Conservation (phyloP, 768 basidiomycete genomes). For the Leccinum rimulosum region DNA sequence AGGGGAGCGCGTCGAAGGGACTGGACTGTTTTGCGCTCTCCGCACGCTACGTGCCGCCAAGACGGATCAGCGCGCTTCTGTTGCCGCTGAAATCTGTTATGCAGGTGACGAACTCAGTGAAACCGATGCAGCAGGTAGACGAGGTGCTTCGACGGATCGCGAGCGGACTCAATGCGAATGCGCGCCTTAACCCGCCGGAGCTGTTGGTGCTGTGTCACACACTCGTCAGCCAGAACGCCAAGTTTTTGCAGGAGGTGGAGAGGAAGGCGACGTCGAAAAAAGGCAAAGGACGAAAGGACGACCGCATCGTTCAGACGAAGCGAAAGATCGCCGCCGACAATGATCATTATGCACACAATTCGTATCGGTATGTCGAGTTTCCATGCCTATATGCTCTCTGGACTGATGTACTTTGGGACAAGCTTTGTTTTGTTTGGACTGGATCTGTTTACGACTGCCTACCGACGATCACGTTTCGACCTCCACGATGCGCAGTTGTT, state of each 20-base stretch:
- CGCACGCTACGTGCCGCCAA: slow-evolving; percentile 75
- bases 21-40: slow-evolving; percentile 83
- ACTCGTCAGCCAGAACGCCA: slow-evolving; percentile 86
- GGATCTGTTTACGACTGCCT: slow-evolving; percentile 85
- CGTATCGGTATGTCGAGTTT: slow-evolving; percentile 61
- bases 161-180: slow-evolving; percentile 81
- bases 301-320: slow-evolving; percentile 77
- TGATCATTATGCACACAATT: slow-evolving; percentile 82
- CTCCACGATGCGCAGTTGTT: slow-evolving; percentile 72
- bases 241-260: slow-evolving; percentile 69
- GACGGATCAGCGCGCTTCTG: slow-evolving; percentile 72
- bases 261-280: slow-evolving; percentile 32
- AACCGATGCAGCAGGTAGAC: slow-evolving; percentile 80
- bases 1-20: slow-evolving; percentile 76
- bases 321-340: slow-evolving; percentile 51
- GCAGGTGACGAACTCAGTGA: slow-evolving; percentile 78
- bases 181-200: slow-evolving; percentile 63
- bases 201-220: slow-evolving; percentile 84
- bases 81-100: slow-evolving; percentile 79
- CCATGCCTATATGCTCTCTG: not conserved
- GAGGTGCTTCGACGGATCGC: slow-evolving; percentile 85
- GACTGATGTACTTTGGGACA: slow-evolving; percentile 2
- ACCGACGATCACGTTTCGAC: slow-evolving; percentile 83
- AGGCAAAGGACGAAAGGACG: slow-evolving; percentile 39
- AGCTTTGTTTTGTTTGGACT: slow-evolving; percentile 92